These are phyloP conservation scores for Teratosphaeria nubilosa DNA, from an alignment of 2,329 filamentous ascomycete genomes.

Conservation along the genomic window DNA sequence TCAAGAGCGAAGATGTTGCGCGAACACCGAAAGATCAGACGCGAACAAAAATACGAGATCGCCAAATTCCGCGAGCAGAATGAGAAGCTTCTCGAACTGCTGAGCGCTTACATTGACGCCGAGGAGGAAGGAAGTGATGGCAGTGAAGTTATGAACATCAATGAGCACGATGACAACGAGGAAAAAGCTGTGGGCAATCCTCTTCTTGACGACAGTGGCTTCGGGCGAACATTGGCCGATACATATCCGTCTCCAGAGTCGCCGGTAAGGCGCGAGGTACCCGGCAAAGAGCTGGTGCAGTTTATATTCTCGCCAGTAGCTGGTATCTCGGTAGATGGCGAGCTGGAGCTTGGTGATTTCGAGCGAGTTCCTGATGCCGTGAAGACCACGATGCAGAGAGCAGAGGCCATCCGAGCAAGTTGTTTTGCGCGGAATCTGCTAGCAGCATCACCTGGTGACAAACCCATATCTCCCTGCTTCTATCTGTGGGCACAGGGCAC, in stretches of 20 bases:
- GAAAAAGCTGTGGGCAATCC: background rate
- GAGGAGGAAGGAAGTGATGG: background rate
- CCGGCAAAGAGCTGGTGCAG: background rate
- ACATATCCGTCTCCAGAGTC: background rate
- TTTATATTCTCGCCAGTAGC: background rate
- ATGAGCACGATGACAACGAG: background rate
- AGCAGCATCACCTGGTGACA: background rate
- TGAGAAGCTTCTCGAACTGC: background rate
- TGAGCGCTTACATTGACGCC: background rate
- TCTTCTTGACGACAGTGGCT: background rate
- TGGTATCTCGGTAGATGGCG: background rate
- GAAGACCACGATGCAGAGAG: background rate
- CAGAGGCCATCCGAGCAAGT: background rate
- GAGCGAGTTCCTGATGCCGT: background rate
- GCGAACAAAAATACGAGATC: background rate
- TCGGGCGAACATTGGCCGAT: background rate
- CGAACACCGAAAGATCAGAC: constrained; percentile 1
- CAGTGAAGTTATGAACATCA: background rate
- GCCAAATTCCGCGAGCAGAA: background rate
- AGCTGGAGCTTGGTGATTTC: background rate
- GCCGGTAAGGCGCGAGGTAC: background rate
- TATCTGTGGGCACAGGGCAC: background rate
- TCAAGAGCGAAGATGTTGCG: constrained; percentile 8
- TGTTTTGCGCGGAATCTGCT: background rate
- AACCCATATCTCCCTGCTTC: background rate